Evolutionary conservation across 345 rosid genomes (phyloP).

Genomic region (Aquilaria sinensis): DNA sequence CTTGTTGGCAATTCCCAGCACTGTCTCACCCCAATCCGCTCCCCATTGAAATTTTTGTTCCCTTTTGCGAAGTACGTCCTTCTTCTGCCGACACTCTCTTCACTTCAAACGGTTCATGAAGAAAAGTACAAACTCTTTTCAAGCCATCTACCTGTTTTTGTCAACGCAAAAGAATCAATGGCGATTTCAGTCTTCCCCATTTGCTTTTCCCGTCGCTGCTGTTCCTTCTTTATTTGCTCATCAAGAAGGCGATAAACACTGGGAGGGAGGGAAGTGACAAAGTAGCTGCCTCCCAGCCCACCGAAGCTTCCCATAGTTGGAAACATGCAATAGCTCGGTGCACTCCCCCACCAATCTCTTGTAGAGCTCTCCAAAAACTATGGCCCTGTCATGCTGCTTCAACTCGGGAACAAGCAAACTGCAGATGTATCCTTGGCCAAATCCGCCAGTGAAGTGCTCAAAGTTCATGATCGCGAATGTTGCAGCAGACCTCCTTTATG

Average conservation of each 20-base stretch:
- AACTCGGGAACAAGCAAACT: slow-evolving; percentile 31
- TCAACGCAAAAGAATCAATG: neutral
- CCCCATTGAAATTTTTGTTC: too few relatives aligned
- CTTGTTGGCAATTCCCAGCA: too few relatives aligned
- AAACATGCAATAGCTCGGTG: slow-evolving; percentile 45
- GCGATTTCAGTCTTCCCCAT: neutral
- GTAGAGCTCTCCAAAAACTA: slow-evolving; percentile 27
- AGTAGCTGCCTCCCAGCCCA: slow-evolving; percentile 29
- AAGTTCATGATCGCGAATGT: slow-evolving; percentile 27
- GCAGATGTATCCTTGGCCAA: slow-evolving; percentile 34
- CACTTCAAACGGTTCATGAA: too few relatives aligned
- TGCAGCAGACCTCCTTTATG: slow-evolving; percentile 30
- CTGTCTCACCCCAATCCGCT: too few relatives aligned
- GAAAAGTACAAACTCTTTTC: neutral
- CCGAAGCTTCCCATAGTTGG: slow-evolving; percentile 37
- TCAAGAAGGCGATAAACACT: neutral
- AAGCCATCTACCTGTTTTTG: neutral
- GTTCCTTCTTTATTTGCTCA: neutral
- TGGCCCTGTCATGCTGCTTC: slow-evolving; percentile 44
- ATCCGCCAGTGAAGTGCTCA: slow-evolving; percentile 33
- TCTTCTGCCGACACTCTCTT: too few relatives aligned
- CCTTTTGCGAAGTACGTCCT: too few relatives aligned
- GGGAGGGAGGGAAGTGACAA: neutral
- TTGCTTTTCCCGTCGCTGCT: slow-evolving; percentile 12
- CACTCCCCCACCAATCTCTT: slow-evolving; percentile 32